phyloP scores from a whole-genome alignment of 768 basidiomycete genomes.

The Mycena capillaripes region DNA sequence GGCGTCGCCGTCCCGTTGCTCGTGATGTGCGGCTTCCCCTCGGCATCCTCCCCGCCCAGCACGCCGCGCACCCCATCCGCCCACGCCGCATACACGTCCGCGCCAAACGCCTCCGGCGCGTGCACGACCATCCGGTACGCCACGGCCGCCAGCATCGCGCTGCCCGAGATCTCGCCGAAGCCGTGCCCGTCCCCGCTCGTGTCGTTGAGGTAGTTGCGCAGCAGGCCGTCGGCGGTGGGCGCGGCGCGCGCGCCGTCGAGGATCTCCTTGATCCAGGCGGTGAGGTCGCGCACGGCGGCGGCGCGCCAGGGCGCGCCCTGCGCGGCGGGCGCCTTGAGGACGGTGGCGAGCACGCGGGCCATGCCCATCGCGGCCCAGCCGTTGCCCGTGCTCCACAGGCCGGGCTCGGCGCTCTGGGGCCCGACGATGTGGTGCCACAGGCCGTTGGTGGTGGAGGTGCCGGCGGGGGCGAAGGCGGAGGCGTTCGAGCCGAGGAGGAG shows the following conservation, averaged over 20 bases:
- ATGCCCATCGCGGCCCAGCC: constrained; percentile 41
- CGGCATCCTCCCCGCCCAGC: constrained; percentile 41
- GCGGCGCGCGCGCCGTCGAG: constrained; percentile 56
- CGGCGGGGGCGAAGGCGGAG: constrained; percentile 16
- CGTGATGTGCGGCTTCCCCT: constrained; percentile 43
- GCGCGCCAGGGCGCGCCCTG: constrained; percentile 37
- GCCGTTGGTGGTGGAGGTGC: constrained; percentile 37
- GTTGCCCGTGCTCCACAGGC: constrained; percentile 41
- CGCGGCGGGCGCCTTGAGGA: constrained; percentile 56
- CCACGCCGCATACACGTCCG: constrained; percentile 37
- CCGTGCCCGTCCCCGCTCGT: constrained; percentile 43
- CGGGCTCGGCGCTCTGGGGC: constrained; percentile 36
- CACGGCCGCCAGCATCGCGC: constrained; percentile 54
- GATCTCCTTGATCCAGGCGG: constrained; percentile 59
- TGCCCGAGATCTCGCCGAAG: constrained; percentile 61
- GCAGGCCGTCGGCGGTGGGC: constrained; percentile 48
- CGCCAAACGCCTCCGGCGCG: constrained; percentile 32
- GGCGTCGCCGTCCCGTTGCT: constrained; percentile 51
- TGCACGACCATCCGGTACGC: constrained; percentile 52
- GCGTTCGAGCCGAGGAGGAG: constrained; percentile 46
- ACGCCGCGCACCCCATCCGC: constrained; percentile 44
- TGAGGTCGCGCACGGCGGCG: constrained; percentile 47
- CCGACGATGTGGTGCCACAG: constrained; percentile 55
- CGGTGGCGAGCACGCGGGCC: constrained; percentile 53
- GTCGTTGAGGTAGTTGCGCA: constrained; percentile 59